Evolutionary conservation across 2,329 filamentous ascomycete species (phyloP).

Genomic region (Calonectria pseudoturangicola): DNA sequence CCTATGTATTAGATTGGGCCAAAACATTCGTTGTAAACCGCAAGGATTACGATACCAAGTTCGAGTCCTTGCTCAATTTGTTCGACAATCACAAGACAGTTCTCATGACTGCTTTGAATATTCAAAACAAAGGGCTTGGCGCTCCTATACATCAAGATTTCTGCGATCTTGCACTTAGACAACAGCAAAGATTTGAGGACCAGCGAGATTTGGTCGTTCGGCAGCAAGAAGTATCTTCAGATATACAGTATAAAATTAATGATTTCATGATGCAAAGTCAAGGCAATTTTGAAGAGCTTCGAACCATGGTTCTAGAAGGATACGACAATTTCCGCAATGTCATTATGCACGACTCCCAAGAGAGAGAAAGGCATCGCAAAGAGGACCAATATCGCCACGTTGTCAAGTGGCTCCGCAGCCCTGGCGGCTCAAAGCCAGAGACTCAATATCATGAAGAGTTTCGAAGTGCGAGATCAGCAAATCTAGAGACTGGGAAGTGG

Average conservation of each 20-base stretch:
- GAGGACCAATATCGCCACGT: conserved; percentile 14
- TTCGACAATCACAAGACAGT: conserved; percentile 18
- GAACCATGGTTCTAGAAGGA: neutral
- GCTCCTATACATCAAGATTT: neutral
- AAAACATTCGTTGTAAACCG: conserved; percentile 27
- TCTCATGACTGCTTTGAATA: neutral
- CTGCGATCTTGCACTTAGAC: neutral
- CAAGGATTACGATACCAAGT: conserved; percentile 20
- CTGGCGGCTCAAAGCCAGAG: conserved; percentile 9
- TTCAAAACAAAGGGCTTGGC: neutral
- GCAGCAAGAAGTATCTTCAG: neutral
- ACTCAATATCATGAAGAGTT: conserved; percentile 11
- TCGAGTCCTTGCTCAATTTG: neutral
- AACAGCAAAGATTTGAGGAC: neutral
- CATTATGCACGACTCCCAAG: neutral
- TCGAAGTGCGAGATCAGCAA: neutral
- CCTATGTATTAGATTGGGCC: conserved; percentile 16
- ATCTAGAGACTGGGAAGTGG: conserved; percentile 33
- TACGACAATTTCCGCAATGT: neutral
- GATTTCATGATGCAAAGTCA: conserved; percentile 23
- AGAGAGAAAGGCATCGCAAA: conserved; percentile 21
- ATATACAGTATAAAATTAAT: conserved; percentile 10
- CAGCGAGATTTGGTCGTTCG: neutral
- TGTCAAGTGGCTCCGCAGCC: conserved; percentile 26
- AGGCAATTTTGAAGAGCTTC: neutral